These are phyloP conservation scores for Forsythia viridissima DNA, from an alignment of 257 asterid genomes.

Conservation along the genomic window DNA sequence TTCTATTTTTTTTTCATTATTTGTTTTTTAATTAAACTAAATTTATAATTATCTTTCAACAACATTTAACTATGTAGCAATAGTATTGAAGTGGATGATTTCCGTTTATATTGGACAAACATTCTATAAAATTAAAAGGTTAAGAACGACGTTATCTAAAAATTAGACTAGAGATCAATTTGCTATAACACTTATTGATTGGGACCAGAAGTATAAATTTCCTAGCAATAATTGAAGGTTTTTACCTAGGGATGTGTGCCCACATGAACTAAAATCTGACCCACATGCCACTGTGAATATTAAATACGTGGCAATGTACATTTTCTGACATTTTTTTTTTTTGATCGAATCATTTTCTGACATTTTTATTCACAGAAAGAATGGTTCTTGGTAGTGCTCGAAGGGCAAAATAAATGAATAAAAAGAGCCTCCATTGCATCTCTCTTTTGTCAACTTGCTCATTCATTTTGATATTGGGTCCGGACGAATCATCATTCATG, in stretches of 20 bases:
- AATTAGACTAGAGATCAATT: neutral
- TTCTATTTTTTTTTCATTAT: too few relatives aligned
- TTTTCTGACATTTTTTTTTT: neutral
- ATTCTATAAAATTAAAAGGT: too few relatives aligned
- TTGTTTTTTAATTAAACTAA: too few relatives aligned
- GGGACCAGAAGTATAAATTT: neutral
- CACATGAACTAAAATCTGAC: constrained; percentile 31
- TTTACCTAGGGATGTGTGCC: constrained; percentile 47
- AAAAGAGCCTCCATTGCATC: constrained; percentile 13
- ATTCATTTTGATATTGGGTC: neutral
- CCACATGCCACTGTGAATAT: constrained; percentile 30
- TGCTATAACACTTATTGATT: neutral
- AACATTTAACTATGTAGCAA: neutral
- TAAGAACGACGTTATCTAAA: too few relatives aligned
- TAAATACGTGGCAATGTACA: neutral
- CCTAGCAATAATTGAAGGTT: constrained; percentile 14
- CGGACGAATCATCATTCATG: too few relatives aligned
- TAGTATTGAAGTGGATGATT: neutral
- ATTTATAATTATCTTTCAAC: too few relatives aligned
- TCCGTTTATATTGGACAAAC: neutral
- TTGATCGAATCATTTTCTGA: too few relatives aligned
- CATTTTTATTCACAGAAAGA: neutral
- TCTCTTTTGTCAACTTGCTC: constrained; percentile 3
- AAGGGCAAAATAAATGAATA: constrained; percentile 24
- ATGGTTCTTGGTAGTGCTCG: constrained; percentile 33